Percentiles rank a stretch among this genome's conserved stretches.
phyloP scores from a whole-genome alignment of 108 stramenopile genomes.

The Fragilariopsis cylindrus region DNA sequence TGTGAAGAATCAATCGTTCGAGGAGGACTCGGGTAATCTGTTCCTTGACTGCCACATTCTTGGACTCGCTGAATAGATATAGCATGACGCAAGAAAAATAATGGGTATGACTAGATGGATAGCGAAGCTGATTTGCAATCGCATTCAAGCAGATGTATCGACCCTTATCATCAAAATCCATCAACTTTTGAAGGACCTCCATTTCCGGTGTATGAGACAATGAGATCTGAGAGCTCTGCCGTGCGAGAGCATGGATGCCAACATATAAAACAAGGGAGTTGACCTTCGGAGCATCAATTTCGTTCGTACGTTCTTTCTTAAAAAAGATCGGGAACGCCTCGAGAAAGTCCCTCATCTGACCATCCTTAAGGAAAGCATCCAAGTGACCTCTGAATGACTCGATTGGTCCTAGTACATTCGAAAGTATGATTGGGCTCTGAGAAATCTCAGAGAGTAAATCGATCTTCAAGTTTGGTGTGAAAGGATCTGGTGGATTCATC shows the following conservation, averaged over 20 bases:
- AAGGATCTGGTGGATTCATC: constrained; percentile 97
- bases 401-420: constrained; percentile 84
- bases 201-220: constrained; percentile 84
- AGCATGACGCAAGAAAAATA: constrained; percentile 98
- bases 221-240: constrained; percentile 78
- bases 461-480: constrained; percentile 98
- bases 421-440: constrained; percentile 86
- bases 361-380: constrained; percentile 90
- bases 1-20: constrained; percentile 97
- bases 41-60: constrained; percentile 93
- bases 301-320: constrained; percentile 63
- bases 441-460: constrained; percentile 95
- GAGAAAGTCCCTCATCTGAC: constrained; percentile 82
- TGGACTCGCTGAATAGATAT: constrained; percentile 94
- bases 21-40: constrained; percentile 98
- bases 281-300: constrained; percentile 85
- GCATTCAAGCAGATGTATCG: constrained; percentile 97
- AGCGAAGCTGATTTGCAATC: constrained; percentile 99
- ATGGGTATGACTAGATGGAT: constrained; percentile 99
- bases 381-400: constrained; percentile 74
- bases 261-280: constrained; percentile 96
- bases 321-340: constrained; percentile 69
- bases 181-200: constrained; percentile 85
- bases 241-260: constrained; percentile 87
- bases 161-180: constrained; percentile 92